Evolutionary conservation across 306 rosid genomes (phyloP).

Genomic region (Rosa rugosa): DNA sequence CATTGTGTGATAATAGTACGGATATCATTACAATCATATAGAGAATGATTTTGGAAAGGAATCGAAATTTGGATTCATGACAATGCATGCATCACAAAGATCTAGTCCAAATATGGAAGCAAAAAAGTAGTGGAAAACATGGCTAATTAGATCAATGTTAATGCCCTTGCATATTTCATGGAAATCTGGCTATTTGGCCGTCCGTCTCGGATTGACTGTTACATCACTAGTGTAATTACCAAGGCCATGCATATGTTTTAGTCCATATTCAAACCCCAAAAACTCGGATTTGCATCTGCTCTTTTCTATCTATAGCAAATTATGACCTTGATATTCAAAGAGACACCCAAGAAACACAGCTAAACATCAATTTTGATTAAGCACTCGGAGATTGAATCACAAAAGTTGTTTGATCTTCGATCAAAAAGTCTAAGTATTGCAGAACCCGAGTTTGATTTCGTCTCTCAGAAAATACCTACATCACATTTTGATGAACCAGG

Average conservation of each 20-base stretch:
- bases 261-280: slow-evolving; percentile 19
- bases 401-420: slow-evolving; percentile 2
- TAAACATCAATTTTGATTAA: neutral
- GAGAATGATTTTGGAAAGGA: neutral
- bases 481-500: neutral
- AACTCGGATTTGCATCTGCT: neutral
- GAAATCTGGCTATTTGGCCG: slow-evolving; percentile 3
- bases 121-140: neutral
- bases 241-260: neutral
- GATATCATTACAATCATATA: no score
- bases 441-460: neutral
- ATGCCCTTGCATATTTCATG: neutral
- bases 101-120: neutral
- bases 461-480: neutral
- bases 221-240: neutral
- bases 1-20: no score
- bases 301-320: slow-evolving; percentile 6
- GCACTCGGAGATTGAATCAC: no score
- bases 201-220: neutral
- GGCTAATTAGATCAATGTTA: neutral
- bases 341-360: neutral
- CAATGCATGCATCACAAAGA: neutral
- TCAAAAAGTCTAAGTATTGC: neutral
- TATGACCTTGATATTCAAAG: slow-evolving; percentile 7
- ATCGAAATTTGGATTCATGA: neutral